Evolutionary conservation across 148 eudicot genomes (phyloP), one percentile per base, ranked within the genome.

Genomic region (Mesembryanthemum crystallinum): DNA sequence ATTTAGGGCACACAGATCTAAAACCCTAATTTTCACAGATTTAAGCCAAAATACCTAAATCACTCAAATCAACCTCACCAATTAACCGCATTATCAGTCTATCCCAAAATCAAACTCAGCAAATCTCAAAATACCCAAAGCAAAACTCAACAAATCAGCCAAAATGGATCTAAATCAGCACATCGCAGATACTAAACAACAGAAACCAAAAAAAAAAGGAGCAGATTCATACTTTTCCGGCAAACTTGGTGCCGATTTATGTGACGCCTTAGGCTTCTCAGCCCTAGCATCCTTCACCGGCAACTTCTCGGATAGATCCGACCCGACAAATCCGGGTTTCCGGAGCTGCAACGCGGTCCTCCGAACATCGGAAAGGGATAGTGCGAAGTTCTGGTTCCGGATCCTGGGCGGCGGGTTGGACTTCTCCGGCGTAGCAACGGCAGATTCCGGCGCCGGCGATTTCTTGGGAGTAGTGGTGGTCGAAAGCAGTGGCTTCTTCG

Each of bases 321-420:
- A 51, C 75, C 67, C 81, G 54, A 24, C 77, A 23, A 47, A 74
- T 37, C 20, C 63, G 3, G 78, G 5, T n/a, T 69, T 78, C 68
- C 54, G 87, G 59, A 85, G 85, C 89, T 71, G 74, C 30, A 76
- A 18, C 0, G 91, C 91, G 1, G 80, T 81, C 58, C 85, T 77
- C 11, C 85, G 82, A 45, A 90, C 81, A 61, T 88, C 90, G n/a
- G 86, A 84, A 7, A 92, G 28, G 1, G 97, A 89, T 25, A 88
- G 64, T 1, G 88, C 86, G 4, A 78, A 54, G n/a, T 81, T 62
- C 13, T 81, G 79, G 33, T 77, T 79, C 0, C 61, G 61, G 61
- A 57, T 57, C 61, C 61, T 7, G 0, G 85, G 79, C 8, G 77
- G 80, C 42, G 82, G 85, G 27, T 59, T 35, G 30, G 67, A 37